Evolutionary conservation across 139 green algal species (phyloP), one percentile per base, ranked within the genome.

Genomic region (Mychonastes homosphaera): DNA sequence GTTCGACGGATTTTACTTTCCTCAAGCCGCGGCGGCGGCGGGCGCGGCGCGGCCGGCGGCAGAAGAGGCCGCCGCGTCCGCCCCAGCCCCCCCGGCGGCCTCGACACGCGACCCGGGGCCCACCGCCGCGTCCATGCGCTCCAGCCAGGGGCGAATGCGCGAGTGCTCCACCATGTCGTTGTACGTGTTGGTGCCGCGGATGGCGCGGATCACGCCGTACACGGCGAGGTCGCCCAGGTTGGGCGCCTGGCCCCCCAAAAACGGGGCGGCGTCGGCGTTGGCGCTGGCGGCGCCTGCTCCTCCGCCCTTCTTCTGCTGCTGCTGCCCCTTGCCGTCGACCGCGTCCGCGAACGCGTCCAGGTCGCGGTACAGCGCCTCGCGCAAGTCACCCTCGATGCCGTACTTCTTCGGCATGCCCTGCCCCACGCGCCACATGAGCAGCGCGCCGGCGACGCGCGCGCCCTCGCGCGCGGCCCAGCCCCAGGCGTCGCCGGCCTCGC

Each of bases 221-320:
- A 87, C 78, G 7, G 81, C 63, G 49, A 98, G 44, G 54, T 99
- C 92, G 10, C 89, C 90, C 3, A 96, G 66, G 69, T 95, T 86
- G 23, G 92, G 88, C 40, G 48, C 39, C 3, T 73, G 34, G 4
- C 79, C 80, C 32, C 90, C 85, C 56, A 82, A 47, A 35, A 83
- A 85, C 8, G 44, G 39, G n/a, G n/a, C n/a, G n/a, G n/a, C n/a
- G n/a, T n/a, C n/a, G n/a, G n/a, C n/a, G n/a, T n/a, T n/a, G n/a
- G n/a, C n/a, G n/a, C n/a, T n/a, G n/a, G n/a, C n/a, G n/a, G n/a
- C n/a, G n/a, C n/a, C n/a, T n/a, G n/a, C n/a, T n/a, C n/a, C n/a
- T n/a, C n/a, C n/a, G n/a, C n/a, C n/a, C n/a, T n/a, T n/a, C n/a
- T n/a, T n/a, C n/a, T n/a, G n/a, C n/a, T n/a, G n/a, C n/a, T n/a